A percentile compares a stretch with the other conserved stretches of the same genome.
Conservation (phyloP, 345 rosid genomes). For the Raphanus raphanistrum region DNA sequence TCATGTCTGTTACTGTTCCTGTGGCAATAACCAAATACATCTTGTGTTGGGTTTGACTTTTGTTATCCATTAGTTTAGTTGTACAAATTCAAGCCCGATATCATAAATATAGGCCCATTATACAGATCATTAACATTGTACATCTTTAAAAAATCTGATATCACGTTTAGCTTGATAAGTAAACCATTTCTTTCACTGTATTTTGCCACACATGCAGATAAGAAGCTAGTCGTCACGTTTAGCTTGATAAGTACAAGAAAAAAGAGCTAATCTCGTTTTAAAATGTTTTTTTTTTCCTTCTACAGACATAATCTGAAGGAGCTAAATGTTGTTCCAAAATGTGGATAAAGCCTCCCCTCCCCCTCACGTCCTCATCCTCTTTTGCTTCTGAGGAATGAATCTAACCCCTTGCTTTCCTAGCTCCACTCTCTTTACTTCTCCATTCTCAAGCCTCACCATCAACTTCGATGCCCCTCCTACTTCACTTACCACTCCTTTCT, state of each 20-base stretch:
- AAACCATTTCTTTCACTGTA: background rate
- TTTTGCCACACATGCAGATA: background rate
- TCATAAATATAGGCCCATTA: background rate
- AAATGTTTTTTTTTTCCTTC: background rate
- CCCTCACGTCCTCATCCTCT: constrained; percentile 58
- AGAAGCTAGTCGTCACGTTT: background rate
- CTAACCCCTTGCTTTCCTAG: constrained; percentile 90
- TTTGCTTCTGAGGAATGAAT: constrained; percentile 83
- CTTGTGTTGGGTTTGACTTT: background rate
- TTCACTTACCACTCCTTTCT: constrained; percentile 76
- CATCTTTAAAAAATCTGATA: background rate
- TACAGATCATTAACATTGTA: too few relatives aligned
- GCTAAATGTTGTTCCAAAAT: background rate
- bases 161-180: background rate
- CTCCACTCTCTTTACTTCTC: constrained; percentile 67
- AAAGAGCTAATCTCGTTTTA: background rate
- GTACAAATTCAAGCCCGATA: background rate
- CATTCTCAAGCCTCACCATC: constrained; percentile 74
- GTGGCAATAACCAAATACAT: background rate
- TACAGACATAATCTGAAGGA: background rate
- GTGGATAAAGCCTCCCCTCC: constrained; percentile 20
- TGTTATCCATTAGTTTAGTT: background rate
- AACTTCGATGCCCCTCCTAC: constrained; percentile 57
- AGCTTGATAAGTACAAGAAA: background rate
- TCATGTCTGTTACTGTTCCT: background rate